These are phyloP conservation scores for Tillandsia fasciculata DNA, from an alignment of 176 grass and related monocot genomes.

Conservation along the genomic window DNA sequence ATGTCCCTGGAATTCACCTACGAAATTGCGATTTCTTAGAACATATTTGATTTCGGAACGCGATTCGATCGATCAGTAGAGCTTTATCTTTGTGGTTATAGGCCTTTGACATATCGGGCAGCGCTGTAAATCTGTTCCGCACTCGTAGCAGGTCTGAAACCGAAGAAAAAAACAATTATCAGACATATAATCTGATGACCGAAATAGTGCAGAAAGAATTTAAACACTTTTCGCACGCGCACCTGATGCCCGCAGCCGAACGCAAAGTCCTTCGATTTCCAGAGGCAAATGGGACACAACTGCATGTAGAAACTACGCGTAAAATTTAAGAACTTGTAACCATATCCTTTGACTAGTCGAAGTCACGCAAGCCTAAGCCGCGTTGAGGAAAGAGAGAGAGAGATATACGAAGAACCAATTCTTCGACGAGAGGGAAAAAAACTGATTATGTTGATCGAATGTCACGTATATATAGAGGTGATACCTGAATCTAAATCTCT, in stretches of 20 bases:
- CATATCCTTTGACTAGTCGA: not conserved
- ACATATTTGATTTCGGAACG: too few relatives aligned
- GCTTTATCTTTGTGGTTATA: slow-evolving; percentile 82
- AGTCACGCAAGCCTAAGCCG: not conserved
- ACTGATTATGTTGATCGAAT: too few relatives aligned
- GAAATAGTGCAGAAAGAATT: not conserved
- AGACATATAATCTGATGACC: not conserved
- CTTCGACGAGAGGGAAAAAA: too few relatives aligned
- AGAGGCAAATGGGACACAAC: slow-evolving; percentile 84
- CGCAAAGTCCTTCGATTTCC: slow-evolving; percentile 82
- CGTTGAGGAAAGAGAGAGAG: slow-evolving; percentile 1
- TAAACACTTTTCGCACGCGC: not conserved
- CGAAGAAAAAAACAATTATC: slow-evolving; percentile 14
- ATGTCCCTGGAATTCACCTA: too few relatives aligned
- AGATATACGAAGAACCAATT: not conserved
- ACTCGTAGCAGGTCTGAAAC: slow-evolving; percentile 81
- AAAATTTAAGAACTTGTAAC: slow-evolving; percentile 10
- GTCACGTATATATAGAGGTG: too few relatives aligned
- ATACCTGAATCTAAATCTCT: too few relatives aligned
- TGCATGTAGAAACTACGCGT: slow-evolving; percentile 23
- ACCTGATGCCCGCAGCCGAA: slow-evolving; percentile 99
- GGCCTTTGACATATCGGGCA: slow-evolving; percentile 76
- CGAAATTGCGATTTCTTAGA: too few relatives aligned
- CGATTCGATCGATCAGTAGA: slow-evolving; percentile 39
- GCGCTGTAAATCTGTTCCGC: slow-evolving; percentile 48